Percentiles rank a stretch among this genome's conserved stretches.
Conservation (phyloP, 805 yeast genomes). For the Candida yuanshanica region DNA sequence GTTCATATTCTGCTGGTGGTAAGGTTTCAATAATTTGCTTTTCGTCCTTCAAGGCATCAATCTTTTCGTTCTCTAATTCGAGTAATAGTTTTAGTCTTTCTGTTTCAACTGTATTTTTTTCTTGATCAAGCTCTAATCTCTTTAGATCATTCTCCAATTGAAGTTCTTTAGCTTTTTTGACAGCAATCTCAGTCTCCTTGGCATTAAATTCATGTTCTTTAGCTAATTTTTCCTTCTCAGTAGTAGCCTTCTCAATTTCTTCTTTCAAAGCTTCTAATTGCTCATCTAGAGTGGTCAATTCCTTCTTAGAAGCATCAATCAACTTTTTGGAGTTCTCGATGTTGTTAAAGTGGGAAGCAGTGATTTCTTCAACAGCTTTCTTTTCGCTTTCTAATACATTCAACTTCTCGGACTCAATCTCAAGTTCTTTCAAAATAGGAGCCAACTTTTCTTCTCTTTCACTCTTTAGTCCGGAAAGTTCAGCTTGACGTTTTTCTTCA, state of each 20-base stretch:
- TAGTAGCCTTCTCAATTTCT: conserved; percentile 25
- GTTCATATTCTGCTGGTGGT: conserved; percentile 26
- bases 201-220: conserved; percentile 27
- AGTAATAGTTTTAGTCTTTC: conserved; percentile 30
- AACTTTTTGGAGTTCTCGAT: conserved; percentile 36
- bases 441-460: conserved; percentile 49
- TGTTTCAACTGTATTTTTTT: conserved; percentile 31
- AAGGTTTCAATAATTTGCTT: conserved; percentile 34
- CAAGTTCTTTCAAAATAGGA: conserved; percentile 50
- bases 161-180: conserved; percentile 31
- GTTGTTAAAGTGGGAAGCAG: conserved; percentile 39
- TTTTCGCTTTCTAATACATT: conserved; percentile 45
- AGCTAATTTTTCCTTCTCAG: conserved; percentile 26
- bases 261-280: conserved; percentile 28
- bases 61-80: conserved; percentile 32
- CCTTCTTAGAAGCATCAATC: conserved; percentile 37
- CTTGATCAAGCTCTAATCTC: conserved; percentile 32
- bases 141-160: conserved; percentile 32
- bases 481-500: conserved; percentile 42
- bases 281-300: conserved; percentile 33
- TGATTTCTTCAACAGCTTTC: conserved; percentile 39
- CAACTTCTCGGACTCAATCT: conserved; percentile 43
- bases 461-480: conserved; percentile 35
- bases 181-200: conserved; percentile 27
- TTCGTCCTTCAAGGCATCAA: conserved; percentile 30